Percentiles rank a stretch among this genome's conserved stretches.
These are phyloP conservation scores for Solanum dulcamara DNA, from an alignment of 257 asterid genomes.

Conservation along the genomic window DNA sequence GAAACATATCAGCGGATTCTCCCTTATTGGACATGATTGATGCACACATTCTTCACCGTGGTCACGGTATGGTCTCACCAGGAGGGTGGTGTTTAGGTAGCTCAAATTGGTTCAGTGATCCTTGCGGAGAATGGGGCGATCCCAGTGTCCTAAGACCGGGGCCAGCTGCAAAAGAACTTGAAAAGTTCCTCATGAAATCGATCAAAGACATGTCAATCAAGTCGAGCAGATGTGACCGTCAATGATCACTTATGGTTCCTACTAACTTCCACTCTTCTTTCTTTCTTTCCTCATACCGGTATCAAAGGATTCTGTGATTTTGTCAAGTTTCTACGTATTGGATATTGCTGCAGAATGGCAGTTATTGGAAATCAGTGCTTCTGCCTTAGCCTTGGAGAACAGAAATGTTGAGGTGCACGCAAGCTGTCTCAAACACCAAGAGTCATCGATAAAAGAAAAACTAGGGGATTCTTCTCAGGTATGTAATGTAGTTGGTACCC, in stretches of 20 bases:
- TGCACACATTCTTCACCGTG: slow-evolving; percentile 16
- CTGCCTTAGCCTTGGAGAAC: too few relatives aligned
- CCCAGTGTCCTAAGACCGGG: slow-evolving; percentile 21
- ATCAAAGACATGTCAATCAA: slow-evolving; percentile 1
- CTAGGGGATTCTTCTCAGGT: neutral
- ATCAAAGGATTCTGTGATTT: neutral
- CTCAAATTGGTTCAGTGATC: slow-evolving; percentile 15
- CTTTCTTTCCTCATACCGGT: neutral
- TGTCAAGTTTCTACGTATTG: neutral
- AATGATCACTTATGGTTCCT: neutral
- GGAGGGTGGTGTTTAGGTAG: slow-evolving; percentile 41
- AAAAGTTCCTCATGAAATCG: slow-evolving; percentile 14
- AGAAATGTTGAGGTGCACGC: neutral
- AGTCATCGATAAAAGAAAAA: neutral
- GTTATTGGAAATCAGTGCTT: neutral
- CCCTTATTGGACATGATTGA: slow-evolving; percentile 27
- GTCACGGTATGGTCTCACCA: slow-evolving; percentile 12
- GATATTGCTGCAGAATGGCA: neutral
- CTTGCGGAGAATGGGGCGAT: slow-evolving; percentile 30
- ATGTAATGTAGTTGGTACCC: neutral
- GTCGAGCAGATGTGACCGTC: slow-evolving; percentile 3
- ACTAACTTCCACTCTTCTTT: neutral
- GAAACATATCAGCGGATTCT: slow-evolving; percentile 8
- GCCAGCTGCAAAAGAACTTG: slow-evolving; percentile 19
- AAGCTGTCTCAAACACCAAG: neutral